These are phyloP conservation scores for Kentomonas sorsogonicus DNA, from an alignment of 208 protist genomes.

Conservation along the genomic window DNA sequence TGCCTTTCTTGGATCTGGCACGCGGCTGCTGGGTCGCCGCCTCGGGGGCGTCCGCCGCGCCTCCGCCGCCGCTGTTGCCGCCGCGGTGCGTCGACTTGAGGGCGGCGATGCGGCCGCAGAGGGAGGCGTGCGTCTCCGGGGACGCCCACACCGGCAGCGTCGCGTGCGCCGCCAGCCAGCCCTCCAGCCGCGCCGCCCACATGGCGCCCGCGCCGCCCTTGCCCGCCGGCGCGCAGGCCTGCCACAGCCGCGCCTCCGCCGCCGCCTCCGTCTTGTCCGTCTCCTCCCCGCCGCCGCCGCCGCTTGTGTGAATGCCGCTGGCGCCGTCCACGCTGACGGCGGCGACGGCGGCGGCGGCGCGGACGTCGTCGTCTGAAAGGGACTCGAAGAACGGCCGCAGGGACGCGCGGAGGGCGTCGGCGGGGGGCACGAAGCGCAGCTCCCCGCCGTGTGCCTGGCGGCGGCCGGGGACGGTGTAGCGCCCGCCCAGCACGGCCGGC, in stretches of 20 bases:
- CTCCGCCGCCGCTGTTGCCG: neutral
- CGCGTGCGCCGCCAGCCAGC: neutral
- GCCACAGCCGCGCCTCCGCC: neutral
- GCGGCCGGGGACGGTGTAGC: constrained; percentile 20
- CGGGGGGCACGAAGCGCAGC: constrained; percentile 29
- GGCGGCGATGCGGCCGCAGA: neutral
- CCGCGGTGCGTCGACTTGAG: neutral
- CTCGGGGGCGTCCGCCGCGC: neutral
- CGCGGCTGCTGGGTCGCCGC: neutral
- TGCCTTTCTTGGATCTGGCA: constrained; percentile 2
- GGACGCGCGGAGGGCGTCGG: constrained; percentile 32
- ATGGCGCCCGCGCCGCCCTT: neutral
- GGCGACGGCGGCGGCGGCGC: no score
- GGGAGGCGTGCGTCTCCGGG: neutral
- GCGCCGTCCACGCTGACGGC: no score
- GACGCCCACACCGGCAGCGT: constrained; percentile 12
- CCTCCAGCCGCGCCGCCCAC: neutral
- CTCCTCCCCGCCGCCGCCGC: neutral
- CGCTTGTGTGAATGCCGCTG: constrained; percentile 18
- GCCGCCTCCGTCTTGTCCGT: neutral
- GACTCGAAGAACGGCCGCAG: constrained; percentile 51
- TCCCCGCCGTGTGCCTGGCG: neutral
- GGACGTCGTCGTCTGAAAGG: constrained; percentile 19
- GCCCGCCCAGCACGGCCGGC: constrained; percentile 50
- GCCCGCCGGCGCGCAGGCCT: neutral